Conservation (phyloP, 306 rosid genomes). For the Castanospermum australe region DNA sequence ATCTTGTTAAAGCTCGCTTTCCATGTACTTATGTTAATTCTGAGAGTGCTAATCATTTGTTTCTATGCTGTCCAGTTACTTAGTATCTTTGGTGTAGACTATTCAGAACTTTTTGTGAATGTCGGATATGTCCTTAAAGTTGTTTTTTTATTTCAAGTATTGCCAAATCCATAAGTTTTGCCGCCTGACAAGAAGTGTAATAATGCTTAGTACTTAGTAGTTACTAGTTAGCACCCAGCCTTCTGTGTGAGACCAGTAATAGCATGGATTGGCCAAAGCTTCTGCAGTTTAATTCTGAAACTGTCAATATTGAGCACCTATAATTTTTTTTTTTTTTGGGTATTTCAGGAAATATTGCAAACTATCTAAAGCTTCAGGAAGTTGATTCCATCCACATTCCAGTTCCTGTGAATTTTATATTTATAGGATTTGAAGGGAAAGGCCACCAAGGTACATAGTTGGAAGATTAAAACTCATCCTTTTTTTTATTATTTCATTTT, state of each 20-base stretch:
- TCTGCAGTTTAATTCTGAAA: slow-evolving; percentile 12
- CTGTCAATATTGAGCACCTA: not conserved
- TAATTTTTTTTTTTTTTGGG: slow-evolving; percentile 1
- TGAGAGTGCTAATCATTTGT: not conserved
- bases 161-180: not conserved
- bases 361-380: slow-evolving; percentile 80
- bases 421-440: slow-evolving; percentile 91
- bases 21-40: not conserved
- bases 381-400: slow-evolving; percentile 86
- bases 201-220: too few species aligned
- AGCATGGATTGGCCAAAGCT: not conserved
- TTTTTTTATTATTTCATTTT: slow-evolving; percentile 17
- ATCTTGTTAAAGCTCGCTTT: slow-evolving; percentile 1
- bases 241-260: too few species aligned
- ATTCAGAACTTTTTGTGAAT: not conserved
- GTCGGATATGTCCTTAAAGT: not conserved
- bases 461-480: not conserved
- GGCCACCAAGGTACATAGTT: slow-evolving; percentile 75
- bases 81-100: not conserved
- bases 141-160: not conserved
- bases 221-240: too few species aligned
- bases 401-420: slow-evolving; percentile 87
- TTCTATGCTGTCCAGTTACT: not conserved
- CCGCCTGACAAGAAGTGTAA: not conserved
- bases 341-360: slow-evolving; percentile 81